A percentile compares a stretch with the other conserved stretches of the same genome.
phyloP scores from a whole-genome alignment of 805 yeast genomes.

The Candida nanaspora region DNA sequence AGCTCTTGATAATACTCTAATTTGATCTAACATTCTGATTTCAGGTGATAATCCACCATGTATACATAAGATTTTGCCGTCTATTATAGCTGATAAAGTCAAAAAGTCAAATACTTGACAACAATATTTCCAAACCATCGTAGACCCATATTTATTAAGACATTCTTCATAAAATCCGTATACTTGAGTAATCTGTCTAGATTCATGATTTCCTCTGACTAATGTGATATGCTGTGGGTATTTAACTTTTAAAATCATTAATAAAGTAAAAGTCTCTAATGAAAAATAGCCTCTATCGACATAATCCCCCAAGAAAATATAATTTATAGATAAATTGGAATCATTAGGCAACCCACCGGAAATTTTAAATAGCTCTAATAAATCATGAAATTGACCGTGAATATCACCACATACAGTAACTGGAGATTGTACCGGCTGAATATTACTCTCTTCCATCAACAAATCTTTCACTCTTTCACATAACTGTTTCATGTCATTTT shows the following conservation, averaged over 20 bases:
- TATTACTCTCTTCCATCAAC: slow-evolving; percentile 92
- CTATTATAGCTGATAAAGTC: slow-evolving; percentile 92
- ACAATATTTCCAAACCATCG: slow-evolving; percentile 94
- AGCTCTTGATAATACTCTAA: slow-evolving; percentile 87
- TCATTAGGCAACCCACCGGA: slow-evolving; percentile 90
- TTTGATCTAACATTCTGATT: slow-evolving; percentile 94
- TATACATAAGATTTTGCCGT: slow-evolving; percentile 89
- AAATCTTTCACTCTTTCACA: slow-evolving; percentile 94
- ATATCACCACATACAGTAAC: slow-evolving; percentile 97
- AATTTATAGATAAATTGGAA: slow-evolving; percentile 38
- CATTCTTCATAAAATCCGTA: slow-evolving; percentile 98
- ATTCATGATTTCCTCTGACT: slow-evolving; percentile 97
- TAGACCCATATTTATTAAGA: slow-evolving; percentile 84
- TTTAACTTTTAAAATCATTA: slow-evolving; percentile 89
- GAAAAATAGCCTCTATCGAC: slow-evolving; percentile 98
- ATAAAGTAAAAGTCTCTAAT: slow-evolving; percentile 84
- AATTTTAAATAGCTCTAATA: slow-evolving; percentile 81
- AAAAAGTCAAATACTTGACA: slow-evolving; percentile 94
- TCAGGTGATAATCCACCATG: slow-evolving; percentile 98
- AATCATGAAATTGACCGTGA: slow-evolving; percentile 96
- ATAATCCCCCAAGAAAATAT: slow-evolving; percentile 89
- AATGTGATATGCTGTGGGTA: slow-evolving; percentile 63
- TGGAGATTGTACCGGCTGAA: slow-evolving; percentile 89
- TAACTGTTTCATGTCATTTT: slow-evolving; percentile 90
- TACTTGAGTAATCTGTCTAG: slow-evolving; percentile 96